Conservation (phyloP, 1,284 basidiomycete species). For the Microbotryum lychnidis-dioicae region DNA sequence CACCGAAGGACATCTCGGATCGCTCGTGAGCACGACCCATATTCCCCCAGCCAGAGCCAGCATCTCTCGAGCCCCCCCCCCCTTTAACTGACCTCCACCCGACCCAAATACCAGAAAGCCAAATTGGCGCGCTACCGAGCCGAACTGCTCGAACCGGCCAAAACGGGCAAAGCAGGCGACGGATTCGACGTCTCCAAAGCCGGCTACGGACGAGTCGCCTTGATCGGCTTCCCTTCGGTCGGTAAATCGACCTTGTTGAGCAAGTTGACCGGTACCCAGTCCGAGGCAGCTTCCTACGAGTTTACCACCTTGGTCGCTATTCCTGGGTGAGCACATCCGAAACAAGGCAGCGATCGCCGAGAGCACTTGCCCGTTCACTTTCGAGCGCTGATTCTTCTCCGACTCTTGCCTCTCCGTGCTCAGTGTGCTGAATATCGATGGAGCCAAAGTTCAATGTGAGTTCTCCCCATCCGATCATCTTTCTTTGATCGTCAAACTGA, state of each 20-base stretch:
- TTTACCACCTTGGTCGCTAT: conserved; percentile 54
- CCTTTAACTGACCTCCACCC: background rate
- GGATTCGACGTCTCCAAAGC: conserved; percentile 66
- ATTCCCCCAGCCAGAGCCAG: too few relatives aligned
- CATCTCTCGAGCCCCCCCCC: background rate
- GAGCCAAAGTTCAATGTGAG: conserved; percentile 70
- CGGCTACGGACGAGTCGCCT: conserved; percentile 79
- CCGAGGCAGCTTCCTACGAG: conserved; percentile 85
- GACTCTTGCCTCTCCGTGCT: conserved; percentile 30
- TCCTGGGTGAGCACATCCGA: conserved; percentile 50
- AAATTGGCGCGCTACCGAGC: conserved; percentile 58
- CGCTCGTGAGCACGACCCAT: background rate
- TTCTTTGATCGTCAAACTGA: background rate
- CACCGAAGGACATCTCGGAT: conserved; percentile 11
- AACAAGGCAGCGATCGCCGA: background rate
- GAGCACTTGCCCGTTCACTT: background rate
- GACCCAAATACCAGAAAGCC: conserved; percentile 50
- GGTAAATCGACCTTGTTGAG: conserved; percentile 76
- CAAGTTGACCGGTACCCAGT: conserved; percentile 84
- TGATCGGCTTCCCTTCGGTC: conserved; percentile 29
- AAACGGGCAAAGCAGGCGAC: conserved; percentile 68
- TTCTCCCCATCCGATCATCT: conserved; percentile 29
- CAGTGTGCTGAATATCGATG: conserved; percentile 77
- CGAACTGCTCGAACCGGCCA: conserved; percentile 35
- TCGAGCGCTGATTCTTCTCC: background rate